Evolutionary conservation across 129 eudicot species (phyloP).

Genomic region (Gnaphalium uliginosum): DNA sequence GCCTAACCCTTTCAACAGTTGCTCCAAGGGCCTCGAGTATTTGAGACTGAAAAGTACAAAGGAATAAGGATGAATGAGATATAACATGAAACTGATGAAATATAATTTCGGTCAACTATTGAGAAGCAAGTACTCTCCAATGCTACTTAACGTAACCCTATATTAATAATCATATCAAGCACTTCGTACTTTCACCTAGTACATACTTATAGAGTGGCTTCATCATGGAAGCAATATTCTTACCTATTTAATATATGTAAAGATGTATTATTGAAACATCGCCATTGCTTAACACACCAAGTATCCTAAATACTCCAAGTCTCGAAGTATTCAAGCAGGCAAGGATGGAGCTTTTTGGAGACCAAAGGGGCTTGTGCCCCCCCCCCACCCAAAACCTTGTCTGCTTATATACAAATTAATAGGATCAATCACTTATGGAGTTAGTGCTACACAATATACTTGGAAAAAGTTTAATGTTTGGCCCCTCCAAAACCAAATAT

Average conservation of each 20-base stretch:
- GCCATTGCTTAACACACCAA: not conserved
- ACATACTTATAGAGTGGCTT: not conserved
- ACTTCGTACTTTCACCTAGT: not conserved
- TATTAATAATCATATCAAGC: not conserved
- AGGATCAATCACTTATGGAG: too few relatives aligned
- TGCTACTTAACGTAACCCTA: not conserved
- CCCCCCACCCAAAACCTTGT: too few relatives aligned
- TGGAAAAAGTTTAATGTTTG: too few relatives aligned
- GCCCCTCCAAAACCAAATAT: too few relatives aligned
- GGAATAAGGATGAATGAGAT: not conserved
- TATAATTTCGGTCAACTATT: not conserved
- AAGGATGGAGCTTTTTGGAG: too few relatives aligned
- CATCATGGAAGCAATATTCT: not conserved
- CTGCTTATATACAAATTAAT: too few relatives aligned
- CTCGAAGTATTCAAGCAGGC: not conserved
- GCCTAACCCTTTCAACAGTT: conserved; percentile 94
- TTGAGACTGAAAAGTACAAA: conserved; percentile 62
- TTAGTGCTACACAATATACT: too few relatives aligned
- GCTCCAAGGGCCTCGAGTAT: conserved; percentile 97
- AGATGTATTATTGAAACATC: not conserved
- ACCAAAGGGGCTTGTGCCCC: too few relatives aligned
- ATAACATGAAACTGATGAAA: not conserved
- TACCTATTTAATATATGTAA: not conserved
- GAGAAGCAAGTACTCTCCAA: not conserved
- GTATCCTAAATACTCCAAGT: not conserved